Conservation (phyloP, 306 rosid species). For the Trichosanthes truncata region DNA sequence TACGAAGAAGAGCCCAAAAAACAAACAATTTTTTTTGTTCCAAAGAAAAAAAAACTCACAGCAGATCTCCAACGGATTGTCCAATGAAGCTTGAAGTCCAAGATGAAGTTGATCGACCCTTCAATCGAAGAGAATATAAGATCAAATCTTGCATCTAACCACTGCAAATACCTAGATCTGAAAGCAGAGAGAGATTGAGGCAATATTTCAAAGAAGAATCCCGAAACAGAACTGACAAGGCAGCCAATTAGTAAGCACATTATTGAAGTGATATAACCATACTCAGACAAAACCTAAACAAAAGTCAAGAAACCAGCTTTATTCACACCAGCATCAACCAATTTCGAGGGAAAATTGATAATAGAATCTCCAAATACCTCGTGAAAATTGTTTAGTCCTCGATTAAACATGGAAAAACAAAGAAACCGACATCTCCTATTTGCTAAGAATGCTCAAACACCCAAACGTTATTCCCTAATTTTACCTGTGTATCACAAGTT, state of each 20-base stretch:
- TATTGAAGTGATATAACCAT: conserved; percentile 8
- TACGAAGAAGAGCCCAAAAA: too few relatives aligned
- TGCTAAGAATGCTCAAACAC: background rate
- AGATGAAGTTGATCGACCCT: too few relatives aligned
- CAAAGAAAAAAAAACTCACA: too few relatives aligned
- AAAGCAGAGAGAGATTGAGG: too few relatives aligned
- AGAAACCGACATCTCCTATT: background rate
- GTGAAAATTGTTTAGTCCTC: background rate
- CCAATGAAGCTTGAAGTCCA: too few relatives aligned
- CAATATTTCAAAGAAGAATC: too few relatives aligned
- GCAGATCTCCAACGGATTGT: too few relatives aligned
- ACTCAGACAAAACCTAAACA: background rate
- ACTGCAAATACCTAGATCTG: too few relatives aligned
- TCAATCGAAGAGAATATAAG: too few relatives aligned
- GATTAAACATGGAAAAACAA: background rate
- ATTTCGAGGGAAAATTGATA: background rate
- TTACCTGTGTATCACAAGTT: background rate
- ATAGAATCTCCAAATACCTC: background rate
- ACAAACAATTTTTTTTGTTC: too few relatives aligned
- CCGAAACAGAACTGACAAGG: too few relatives aligned
- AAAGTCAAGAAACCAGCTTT: background rate
- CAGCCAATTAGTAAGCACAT: conserved; percentile 17
- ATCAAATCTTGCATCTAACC: too few relatives aligned
- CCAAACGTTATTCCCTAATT: background rate
- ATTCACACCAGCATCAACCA: background rate